Conservation (phyloP, 2,329 filamentous ascomycete species). For the Xylogone sp. region DNA sequence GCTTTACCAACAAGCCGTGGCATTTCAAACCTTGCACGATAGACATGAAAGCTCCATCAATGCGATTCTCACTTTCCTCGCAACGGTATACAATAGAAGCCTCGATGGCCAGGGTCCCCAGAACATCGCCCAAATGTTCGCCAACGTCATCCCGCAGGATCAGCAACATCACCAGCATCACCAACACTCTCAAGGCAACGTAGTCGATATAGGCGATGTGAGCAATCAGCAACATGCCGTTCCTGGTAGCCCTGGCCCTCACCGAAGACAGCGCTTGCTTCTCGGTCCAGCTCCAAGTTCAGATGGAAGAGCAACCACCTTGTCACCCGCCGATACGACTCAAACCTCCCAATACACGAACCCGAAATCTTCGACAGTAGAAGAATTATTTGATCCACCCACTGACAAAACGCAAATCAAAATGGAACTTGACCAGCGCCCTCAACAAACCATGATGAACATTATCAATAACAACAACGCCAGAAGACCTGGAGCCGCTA, state of each 20-base stretch:
- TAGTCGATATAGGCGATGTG: slow-evolving; percentile 60
- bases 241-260: slow-evolving; percentile 22
- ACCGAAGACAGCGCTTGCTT: slow-evolving; percentile 23
- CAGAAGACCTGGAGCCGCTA: slow-evolving; percentile 33
- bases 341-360: slow-evolving; percentile 18
- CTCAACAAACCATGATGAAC: slow-evolving; percentile 60
- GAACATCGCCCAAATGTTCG: slow-evolving; percentile 81
- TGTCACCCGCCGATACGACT: slow-evolving; percentile 21
- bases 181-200: slow-evolving; percentile 46
- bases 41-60: slow-evolving; percentile 99
- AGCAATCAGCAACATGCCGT: slow-evolving; percentile 21
- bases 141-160: slow-evolving; percentile 64
- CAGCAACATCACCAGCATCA: slow-evolving; percentile 28
- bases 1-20: slow-evolving; percentile 80
- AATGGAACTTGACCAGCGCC: slow-evolving; percentile 53
- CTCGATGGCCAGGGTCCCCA: slow-evolving; percentile 78
- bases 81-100: slow-evolving; percentile 93
- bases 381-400: slow-evolving; percentile 54
- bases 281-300: slow-evolving; percentile 26
- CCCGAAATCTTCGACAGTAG: slow-evolving; percentile 50
- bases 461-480: slow-evolving; percentile 63
- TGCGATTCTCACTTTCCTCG: slow-evolving; percentile 94
- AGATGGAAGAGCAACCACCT: slow-evolving; percentile 11
- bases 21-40: slow-evolving; percentile 88
- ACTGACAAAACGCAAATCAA: slow-evolving; percentile 46